Base-by-base conservation (phyloP, 2,329 filamentous ascomycete genomes). In the Cladophialophora bantiana region DNA sequence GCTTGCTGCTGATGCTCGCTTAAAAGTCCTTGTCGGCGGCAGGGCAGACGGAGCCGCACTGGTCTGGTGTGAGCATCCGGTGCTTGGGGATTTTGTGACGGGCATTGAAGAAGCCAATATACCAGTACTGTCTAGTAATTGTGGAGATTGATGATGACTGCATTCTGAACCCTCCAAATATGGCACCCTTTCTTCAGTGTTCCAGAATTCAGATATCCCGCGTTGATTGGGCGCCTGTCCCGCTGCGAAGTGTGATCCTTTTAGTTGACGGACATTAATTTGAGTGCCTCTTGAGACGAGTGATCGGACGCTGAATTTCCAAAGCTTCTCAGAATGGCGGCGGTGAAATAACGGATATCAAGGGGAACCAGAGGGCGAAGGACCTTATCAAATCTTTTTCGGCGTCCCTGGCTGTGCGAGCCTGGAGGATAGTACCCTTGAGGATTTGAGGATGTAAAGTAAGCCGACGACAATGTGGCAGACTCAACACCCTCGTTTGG, bases 321-420 rank as follows among this genome's bases (percentile, higher is more conserved):
- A 50, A 56, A 1, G n/a, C 65, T 18, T 56, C 58, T 10, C 20
- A 55, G 40, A 58, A 67, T 34, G 61, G 61, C 34, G 65, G 60
- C 12, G 61, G 57, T n/a, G 56, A 64, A 32, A 7, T 64, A 36
- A 54, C 38, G 6, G 40, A 60, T 36, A 48, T 64, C 32, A 64
- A 66, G 20, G 59, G 59, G 45, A 48, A 32, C 7, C 60, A 54
- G 31, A 54, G 38, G 40, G 62, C 61, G 7, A 65, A 67, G n/a
- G 60, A 69, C 7, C 50, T 70, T 7, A 54, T 66, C 63, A 65
- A 59, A 34, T 64, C 67, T 32, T 66, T 62, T 68, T 64, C 50
- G 62, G 61, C 7, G 57, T 61, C 2, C 18, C 68, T 13, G 67
- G 68, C 4, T 71, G 62, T 52, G 64, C 48, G 15, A 57, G 50